phyloP scores from a whole-genome alignment of 345 rosid species.

The Clausena lansium region DNA sequence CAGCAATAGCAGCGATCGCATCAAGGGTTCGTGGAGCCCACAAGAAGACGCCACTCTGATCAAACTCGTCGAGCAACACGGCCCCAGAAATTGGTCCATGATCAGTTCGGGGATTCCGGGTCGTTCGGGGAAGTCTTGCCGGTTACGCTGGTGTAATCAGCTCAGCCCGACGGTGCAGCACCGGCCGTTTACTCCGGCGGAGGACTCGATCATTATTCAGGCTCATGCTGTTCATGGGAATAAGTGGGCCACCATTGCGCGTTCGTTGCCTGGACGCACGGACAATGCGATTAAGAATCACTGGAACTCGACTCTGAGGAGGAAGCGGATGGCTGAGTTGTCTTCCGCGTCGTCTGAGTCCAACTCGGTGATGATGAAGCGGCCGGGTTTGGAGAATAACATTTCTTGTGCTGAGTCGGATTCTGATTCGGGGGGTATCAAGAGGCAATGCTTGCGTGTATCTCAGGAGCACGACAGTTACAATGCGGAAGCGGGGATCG shows the following conservation, averaged over 20 bases:
- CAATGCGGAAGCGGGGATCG: neutral
- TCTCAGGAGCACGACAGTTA: slow-evolving; percentile 18
- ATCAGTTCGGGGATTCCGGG: slow-evolving; percentile 59
- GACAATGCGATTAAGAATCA: slow-evolving; percentile 71
- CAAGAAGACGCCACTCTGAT: slow-evolving; percentile 52
- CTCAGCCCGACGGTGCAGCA: slow-evolving; percentile 65
- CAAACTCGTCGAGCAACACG: slow-evolving; percentile 51
- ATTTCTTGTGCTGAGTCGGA: slow-evolving; percentile 22
- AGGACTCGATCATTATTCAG: slow-evolving; percentile 47
- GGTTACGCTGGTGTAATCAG: slow-evolving; percentile 75
- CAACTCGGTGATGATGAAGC: slow-evolving; percentile 26
- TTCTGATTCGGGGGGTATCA: slow-evolving; percentile 19
- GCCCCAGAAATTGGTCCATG: slow-evolving; percentile 70
- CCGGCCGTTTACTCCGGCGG: slow-evolving; percentile 56
- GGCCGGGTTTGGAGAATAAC: neutral
- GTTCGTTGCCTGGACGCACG: slow-evolving; percentile 61
- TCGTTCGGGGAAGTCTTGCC: slow-evolving; percentile 66
- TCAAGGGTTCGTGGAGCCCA: slow-evolving; percentile 67
- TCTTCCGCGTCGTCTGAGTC: slow-evolving; percentile 38
- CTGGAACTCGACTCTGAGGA: slow-evolving; percentile 61
- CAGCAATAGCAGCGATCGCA: slow-evolving; percentile 16
- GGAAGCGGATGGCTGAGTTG: slow-evolving; percentile 25
- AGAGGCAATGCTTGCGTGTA: slow-evolving; percentile 29
- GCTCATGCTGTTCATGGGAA: slow-evolving; percentile 59
- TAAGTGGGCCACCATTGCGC: slow-evolving; percentile 70